Evolutionary conservation across 2,329 filamentous ascomycete species (phyloP).

Genomic region (Ophiostoma sp.): DNA sequence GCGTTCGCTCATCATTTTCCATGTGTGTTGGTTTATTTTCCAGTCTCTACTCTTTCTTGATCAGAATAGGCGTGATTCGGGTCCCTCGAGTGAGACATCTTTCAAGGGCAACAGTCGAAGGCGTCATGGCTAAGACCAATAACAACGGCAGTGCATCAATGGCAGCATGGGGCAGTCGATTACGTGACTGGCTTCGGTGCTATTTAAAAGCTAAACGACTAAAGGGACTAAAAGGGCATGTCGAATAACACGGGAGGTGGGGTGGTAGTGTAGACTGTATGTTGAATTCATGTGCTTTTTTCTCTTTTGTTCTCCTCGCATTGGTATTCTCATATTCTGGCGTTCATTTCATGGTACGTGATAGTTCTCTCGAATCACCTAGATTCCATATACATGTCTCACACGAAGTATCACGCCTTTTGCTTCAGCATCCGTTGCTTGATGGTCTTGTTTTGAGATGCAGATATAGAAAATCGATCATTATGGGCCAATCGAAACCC

Average conservation of each 20-base stretch:
- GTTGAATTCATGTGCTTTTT: neutral
- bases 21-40: neutral
- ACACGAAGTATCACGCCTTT: no score
- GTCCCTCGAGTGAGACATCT: neutral
- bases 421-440: no score
- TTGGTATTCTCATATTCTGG: neutral
- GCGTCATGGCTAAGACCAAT: conserved; percentile 5
- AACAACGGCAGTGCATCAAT: neutral
- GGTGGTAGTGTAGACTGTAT: neutral
- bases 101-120: neutral
- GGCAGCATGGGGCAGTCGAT: conserved; percentile 9
- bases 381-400: neutral
- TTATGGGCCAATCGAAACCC: neutral
- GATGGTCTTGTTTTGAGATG: no score
- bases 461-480: neutral
- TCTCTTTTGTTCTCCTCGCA: neutral
- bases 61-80: neutral
- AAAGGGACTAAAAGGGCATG: neutral
- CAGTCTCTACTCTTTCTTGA: neutral
- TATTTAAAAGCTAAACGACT: neutral
- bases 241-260: conserved; percentile 3
- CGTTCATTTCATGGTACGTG: neutral
- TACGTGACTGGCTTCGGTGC: conserved; percentile 5
- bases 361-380: neutral
- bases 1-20: neutral